Conservation (phyloP, 768 basidiomycete genomes). For the Suillus weaverae region DNA sequence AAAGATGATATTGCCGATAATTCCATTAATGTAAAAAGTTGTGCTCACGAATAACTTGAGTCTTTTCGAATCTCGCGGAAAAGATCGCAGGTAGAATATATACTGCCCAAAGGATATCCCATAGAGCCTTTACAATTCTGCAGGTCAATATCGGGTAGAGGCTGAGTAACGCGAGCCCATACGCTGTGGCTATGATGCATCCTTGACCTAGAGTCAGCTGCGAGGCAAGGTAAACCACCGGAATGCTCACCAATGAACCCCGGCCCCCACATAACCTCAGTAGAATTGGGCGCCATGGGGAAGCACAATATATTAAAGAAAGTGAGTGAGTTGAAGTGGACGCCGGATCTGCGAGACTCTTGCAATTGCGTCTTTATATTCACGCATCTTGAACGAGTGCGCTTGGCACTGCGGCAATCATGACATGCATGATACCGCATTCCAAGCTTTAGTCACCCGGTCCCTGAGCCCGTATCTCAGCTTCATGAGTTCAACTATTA, state of each 20-base stretch:
- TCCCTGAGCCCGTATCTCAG: not conserved
- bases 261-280: slow-evolving; percentile 12
- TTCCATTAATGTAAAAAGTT: not conserved
- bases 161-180: not conserved
- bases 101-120: slow-evolving; percentile 19
- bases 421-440: not conserved
- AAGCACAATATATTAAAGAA: not conserved
- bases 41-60: slow-evolving; percentile 20
- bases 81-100: slow-evolving; percentile 17
- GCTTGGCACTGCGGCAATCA: not conserved
- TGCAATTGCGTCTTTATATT: not conserved
- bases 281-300: slow-evolving; percentile 10
- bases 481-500: not conserved
- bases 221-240: not conserved
- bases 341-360: not conserved
- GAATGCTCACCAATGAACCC: slow-evolving; percentile 19
- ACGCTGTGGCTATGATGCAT: slow-evolving; percentile 15
- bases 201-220: slow-evolving; percentile 11
- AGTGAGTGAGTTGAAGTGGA: not conserved
- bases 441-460: not conserved
- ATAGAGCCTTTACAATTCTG: slow-evolving; percentile 15
- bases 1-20: not conserved
- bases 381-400: not conserved
- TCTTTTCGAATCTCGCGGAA: slow-evolving; percentile 16
- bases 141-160: not conserved